Evolutionary conservation across 352 stramenopile species (phyloP).

Genomic region (Pythium monospermum): DNA sequence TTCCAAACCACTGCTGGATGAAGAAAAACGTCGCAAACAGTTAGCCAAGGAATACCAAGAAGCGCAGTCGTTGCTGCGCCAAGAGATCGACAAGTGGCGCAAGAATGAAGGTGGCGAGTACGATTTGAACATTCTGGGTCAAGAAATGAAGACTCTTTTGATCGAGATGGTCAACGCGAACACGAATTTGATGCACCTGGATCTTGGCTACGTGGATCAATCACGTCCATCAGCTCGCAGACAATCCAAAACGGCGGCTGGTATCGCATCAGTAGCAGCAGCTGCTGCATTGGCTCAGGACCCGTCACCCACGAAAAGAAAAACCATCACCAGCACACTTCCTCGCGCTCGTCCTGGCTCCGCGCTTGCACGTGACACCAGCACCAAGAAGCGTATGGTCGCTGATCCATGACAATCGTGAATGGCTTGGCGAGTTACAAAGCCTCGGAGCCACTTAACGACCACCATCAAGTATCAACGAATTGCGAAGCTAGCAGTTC

Average conservation of each 20-base stretch:
- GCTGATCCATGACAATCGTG: conserved; percentile 29
- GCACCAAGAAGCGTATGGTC: conserved; percentile 26
- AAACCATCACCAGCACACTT: conserved; percentile 11
- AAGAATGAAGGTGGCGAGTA: conserved; percentile 71
- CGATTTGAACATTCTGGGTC: conserved; percentile 62
- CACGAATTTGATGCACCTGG: conserved; percentile 80
- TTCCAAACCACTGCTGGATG: conserved; percentile 63
- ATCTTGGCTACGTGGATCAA: conserved; percentile 46
- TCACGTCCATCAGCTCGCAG: conserved; percentile 30
- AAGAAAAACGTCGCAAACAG: conserved; percentile 72
- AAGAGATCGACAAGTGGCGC: conserved; percentile 71
- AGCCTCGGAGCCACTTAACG: no score
- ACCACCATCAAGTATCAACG: no score
- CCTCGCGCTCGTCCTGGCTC: conserved; percentile 37
- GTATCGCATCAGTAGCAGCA: not conserved
- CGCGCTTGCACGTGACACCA: conserved; percentile 20
- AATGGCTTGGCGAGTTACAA: no score
- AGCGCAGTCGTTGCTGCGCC: conserved; percentile 38
- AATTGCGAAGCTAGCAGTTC: not conserved
- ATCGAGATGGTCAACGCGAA: conserved; percentile 81
- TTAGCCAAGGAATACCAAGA: conserved; percentile 67
- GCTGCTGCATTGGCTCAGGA: not conserved
- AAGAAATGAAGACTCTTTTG: conserved; percentile 66
- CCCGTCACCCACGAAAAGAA: not conserved
- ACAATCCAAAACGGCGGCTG: conserved; percentile 14